These are phyloP conservation scores for Kodamaea sp. DNA, from an alignment of 1,139 yeast genomes.

Conservation along the genomic window DNA sequence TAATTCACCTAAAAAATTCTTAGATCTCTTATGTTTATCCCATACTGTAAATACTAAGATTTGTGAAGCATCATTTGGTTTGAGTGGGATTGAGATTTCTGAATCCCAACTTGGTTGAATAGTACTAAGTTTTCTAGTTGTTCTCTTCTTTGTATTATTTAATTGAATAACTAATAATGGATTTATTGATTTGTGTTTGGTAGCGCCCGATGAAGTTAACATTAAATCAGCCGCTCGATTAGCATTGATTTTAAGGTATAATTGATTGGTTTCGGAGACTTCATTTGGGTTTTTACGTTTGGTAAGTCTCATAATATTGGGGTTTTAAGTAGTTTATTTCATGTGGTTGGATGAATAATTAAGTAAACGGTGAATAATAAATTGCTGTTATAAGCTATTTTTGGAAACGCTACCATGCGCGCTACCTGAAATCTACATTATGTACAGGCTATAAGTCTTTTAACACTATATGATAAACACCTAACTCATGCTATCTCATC, in stretches of 20 bases:
- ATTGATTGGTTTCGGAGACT: constrained; percentile 6
- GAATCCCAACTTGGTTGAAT: constrained; percentile 47
- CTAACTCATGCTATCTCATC: constrained; percentile 36
- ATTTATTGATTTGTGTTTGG: constrained; percentile 23
- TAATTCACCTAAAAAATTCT: constrained; percentile 56
- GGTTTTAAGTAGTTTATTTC: too few relatives aligned
- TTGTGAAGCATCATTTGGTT: constrained; percentile 26
- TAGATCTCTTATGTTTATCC: constrained; percentile 45
- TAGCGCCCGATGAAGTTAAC: constrained; percentile 9
- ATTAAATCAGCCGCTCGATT: constrained; percentile 41
- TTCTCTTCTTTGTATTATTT: constrained; percentile 28
- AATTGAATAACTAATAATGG: constrained; percentile 37
- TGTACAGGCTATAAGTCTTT: background rate
- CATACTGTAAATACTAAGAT: constrained; percentile 37
- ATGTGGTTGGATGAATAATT: too few relatives aligned
- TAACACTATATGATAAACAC: background rate
- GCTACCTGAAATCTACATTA: too few relatives aligned
- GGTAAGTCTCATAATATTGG: background rate
- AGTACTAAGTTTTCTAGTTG: constrained; percentile 36
- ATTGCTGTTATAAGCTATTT: too few relatives aligned
- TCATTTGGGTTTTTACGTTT: background rate
- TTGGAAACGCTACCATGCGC: too few relatives aligned
- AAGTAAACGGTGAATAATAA: too few relatives aligned
- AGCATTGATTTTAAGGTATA: constrained; percentile 33
- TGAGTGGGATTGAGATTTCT: constrained; percentile 31